Evolutionary conservation across 257 asterid species (phyloP).

Genomic region (Lantana camara): DNA sequence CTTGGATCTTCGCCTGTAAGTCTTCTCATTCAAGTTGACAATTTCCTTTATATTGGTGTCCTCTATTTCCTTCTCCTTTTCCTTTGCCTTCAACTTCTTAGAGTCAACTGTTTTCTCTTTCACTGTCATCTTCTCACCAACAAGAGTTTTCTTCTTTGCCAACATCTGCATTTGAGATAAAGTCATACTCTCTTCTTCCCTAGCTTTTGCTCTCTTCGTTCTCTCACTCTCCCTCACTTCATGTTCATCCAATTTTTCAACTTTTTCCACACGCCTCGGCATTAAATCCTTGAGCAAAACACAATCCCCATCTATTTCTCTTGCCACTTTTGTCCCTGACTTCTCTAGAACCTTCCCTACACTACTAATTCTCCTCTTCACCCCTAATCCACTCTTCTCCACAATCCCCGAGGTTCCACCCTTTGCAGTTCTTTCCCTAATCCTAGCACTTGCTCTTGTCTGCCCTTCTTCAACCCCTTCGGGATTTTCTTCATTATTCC

Average conservation of each 20-base stretch:
- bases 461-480: constrained; percentile 27
- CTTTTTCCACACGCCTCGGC: constrained; percentile 24
- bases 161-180: constrained; percentile 70
- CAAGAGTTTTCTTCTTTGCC: constrained; percentile 50
- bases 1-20: constrained; percentile 29
- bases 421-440: constrained; percentile 47
- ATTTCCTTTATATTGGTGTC: constrained; percentile 18
- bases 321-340: constrained; percentile 23
- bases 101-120: constrained; percentile 24
- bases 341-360: constrained; percentile 42
- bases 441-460: constrained; percentile 65
- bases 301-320: constrained; percentile 31
- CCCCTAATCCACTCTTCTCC: constrained; percentile 42
- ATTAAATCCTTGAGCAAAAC: constrained; percentile 26
- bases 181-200: constrained; percentile 77
- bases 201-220: constrained; percentile 35
- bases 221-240: constrained; percentile 27
- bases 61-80: constrained; percentile 23
- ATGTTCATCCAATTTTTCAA: constrained; percentile 10
- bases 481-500: constrained; percentile 21
- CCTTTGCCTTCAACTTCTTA: constrained; percentile 25
- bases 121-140: constrained; percentile 28
- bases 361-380: constrained; percentile 39
- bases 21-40: constrained; percentile 24
- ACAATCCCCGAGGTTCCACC: constrained; percentile 40